phyloP scores from a whole-genome alignment of 2,329 filamentous ascomycete genomes.

The Pleurostoma richardsiae region DNA sequence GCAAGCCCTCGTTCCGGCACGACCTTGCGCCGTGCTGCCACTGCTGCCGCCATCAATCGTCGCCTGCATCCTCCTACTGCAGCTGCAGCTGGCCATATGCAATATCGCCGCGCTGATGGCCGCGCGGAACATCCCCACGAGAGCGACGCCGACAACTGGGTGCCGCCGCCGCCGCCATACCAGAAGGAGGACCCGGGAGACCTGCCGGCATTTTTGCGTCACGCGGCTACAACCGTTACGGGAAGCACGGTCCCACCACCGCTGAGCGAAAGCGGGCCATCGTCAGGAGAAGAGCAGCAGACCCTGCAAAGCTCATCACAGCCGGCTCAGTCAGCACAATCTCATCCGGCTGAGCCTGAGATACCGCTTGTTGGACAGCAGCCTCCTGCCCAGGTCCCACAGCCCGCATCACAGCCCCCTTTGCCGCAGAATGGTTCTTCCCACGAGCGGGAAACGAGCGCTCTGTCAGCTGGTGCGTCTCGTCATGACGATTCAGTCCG shows the following conservation, averaged over 20 bases:
- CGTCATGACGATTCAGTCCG: background rate
- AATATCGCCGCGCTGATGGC: conserved; percentile 66
- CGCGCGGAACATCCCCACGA: conserved; percentile 73
- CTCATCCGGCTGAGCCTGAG: background rate
- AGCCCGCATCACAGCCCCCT: conserved; percentile 1
- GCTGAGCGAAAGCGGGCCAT: background rate
- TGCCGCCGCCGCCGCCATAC: conserved; percentile 79
- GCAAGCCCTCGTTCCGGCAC: conserved; percentile 65
- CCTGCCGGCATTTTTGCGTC: conserved; percentile 50
- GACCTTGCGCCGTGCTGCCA: conserved; percentile 67
- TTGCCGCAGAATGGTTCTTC: background rate
- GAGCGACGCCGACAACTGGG: conserved; percentile 85
- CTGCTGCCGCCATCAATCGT: conserved; percentile 70
- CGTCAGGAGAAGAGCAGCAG: background rate
- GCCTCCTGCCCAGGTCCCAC: background rate
- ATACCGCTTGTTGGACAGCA: background rate
- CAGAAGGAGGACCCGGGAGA: conserved; percentile 58
- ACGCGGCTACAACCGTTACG: conserved; percentile 30
- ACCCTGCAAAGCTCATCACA: conserved; percentile 6
- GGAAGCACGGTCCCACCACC: conserved; percentile 18
- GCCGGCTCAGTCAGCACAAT: background rate
- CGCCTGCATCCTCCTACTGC: conserved; percentile 57
- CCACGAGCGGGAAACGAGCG: background rate
- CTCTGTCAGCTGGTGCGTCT: background rate
- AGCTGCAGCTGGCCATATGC: conserved; percentile 42